Evolutionary conservation across 371 early-diverging fungal genomes (phyloP), one percentile per base, ranked within the genome.

Genomic region (Actinomucor elegans): DNA sequence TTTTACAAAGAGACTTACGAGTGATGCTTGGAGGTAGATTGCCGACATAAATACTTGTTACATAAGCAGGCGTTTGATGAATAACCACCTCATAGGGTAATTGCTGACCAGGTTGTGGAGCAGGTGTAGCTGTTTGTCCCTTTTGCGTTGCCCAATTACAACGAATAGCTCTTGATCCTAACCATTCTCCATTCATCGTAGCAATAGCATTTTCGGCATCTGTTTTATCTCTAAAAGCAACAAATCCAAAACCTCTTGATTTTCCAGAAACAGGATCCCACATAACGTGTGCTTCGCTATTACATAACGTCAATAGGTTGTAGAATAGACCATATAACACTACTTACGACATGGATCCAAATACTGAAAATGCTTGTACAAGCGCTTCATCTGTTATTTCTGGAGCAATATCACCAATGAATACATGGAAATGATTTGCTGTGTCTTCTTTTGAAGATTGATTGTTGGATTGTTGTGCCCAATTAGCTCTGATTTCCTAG

Each of bases 1-100:
- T n/a, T n/a, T n/a, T n/a, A n/a, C 15, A 15, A 5, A 14, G 17
- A 34, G n/a, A 66, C 63, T 38, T 61, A 70, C 63, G 56, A 17
- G 41, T 42, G 10, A 66, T 53, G 37, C 55, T 61, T 20, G 88
- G 87, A 34, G 91, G 84, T 61, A 94, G 63, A 61, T 94, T 94
- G 38, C 94, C 94, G 49, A 92, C 77, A 59, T 94, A 94, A 21
- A 93, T 91, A 1, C 92, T 93, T 21, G 90, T 90, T 61, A 93
- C 93, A 66, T 87, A 84, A 24, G 77, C 80, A 15, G 92, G 87
- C 3, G 92, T 83, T 70, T 91, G 91, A 32, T 73, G 73, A 34
- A 86, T 67, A 21, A 93, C 86, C 29, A 69, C 64, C 47, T 91
- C 92, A 67, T 86, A 94, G 24, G 79, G 68, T 38, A 85, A 64